Base-by-base conservation (phyloP, 2,329 filamentous ascomycete genomes). In the Microcyclosporella mali region DNA sequence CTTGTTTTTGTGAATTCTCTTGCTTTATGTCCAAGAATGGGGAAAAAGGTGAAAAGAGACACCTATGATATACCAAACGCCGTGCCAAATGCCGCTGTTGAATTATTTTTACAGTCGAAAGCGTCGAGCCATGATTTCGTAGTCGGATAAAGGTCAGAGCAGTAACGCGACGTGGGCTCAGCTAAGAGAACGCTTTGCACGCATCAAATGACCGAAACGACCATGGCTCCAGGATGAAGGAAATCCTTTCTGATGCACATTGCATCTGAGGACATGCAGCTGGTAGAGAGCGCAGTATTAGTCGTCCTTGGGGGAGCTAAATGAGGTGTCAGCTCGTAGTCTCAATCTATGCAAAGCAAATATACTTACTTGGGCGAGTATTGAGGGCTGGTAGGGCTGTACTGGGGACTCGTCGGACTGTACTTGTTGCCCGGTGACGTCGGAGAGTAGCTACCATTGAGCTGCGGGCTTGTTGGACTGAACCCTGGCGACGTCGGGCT, bases 401-500 rank as follows among this genome's bases (percentile, higher is more conserved):
- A 61, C 37, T 56, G 47, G 14, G 60, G 54, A 45, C 47, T 55
- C 28, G 52, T 56, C 15, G 55, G 53, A 30, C 51, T 51, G 21
- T 48, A 42, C 41, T 45, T 37, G 35, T 27, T 36, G 48, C 47
- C 46, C 16, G 37, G 52, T 36, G 53, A 58, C 12, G 56, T 59
- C 16, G 60, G 60, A 3, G 56, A 60, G 40, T 61, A 62, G 18
- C 35, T 28, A 15, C 46, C 50, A 41, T 56, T 55, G 42, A 56
- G 51, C 14, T 41, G 49, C 18, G 56, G 60, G 28, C 54, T 58
- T 4, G 55, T 60, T n/a, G 60, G 59, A 16, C 52, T 58, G 48
- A 63, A 79, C 46, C 72, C 75, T 7, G 78, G 78, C 34, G 76
- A 79, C 0, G 77, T 78, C 12, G 77, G 70, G 32, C 64, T 68